phyloP scores from a whole-genome alignment of 352 stramenopile genomes.

The Globisporangium viniferum region DNA sequence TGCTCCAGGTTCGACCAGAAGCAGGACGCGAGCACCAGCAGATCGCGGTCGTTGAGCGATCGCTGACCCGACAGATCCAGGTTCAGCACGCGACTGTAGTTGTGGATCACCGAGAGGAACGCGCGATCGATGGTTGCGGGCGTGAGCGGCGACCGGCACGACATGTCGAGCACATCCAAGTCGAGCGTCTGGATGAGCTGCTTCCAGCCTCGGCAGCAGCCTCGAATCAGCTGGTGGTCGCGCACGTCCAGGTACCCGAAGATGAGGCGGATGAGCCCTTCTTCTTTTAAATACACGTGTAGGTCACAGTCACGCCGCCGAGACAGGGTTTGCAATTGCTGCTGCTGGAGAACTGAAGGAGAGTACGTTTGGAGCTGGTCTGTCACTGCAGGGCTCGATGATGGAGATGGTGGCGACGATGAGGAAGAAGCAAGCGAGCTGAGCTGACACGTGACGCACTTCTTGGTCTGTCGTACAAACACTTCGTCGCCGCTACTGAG shows the following conservation, averaged over 20 bases:
- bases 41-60: conserved; percentile 56
- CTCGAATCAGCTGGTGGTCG: conserved; percentile 66
- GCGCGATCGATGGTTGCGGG: conserved; percentile 48
- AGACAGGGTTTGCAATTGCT: neutral
- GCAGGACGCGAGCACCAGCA: conserved; percentile 77
- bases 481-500: conserved; percentile 10
- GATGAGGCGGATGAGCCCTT: conserved; percentile 55
- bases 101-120: conserved; percentile 60
- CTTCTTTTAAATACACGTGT: conserved; percentile 46
- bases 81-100: conserved; percentile 53
- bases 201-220: conserved; percentile 58
- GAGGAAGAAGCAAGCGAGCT: conserved; percentile 2
- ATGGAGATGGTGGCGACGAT: neutral
- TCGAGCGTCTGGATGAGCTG: conserved; percentile 61
- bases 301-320: conserved; percentile 24
- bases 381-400: neutral
- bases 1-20: conserved; percentile 76
- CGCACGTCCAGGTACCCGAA: conserved; percentile 72
- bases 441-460: conserved; percentile 14
- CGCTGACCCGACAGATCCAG: conserved; percentile 76
- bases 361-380: neutral
- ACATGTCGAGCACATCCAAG: conserved; percentile 69
- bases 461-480: conserved; percentile 17
- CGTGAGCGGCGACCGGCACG: conserved; percentile 45
- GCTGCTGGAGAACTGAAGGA: neutral